Evolutionary conservation across 106 monocot species (phyloP).

Genomic region (Gastrodia elata): DNA sequence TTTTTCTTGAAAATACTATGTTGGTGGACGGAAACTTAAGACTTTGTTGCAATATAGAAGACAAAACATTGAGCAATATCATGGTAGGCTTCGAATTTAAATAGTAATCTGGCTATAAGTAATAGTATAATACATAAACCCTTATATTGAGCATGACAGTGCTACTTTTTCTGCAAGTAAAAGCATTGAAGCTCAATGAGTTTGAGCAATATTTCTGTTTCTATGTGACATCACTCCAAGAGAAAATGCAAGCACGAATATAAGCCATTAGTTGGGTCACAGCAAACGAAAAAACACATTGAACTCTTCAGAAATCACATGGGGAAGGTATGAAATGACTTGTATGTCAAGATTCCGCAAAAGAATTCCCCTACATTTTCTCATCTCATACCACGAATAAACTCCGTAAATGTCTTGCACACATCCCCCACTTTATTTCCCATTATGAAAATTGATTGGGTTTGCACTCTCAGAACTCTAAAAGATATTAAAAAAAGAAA

Average conservation of each 20-base stretch:
- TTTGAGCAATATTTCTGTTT: too few species aligned
- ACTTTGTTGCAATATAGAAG: too few species aligned
- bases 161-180: too few species aligned
- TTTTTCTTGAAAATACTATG: too few species aligned
- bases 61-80: too few species aligned
- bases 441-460: conserved; percentile 5
- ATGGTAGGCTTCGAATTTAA: too few species aligned
- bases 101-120: too few species aligned
- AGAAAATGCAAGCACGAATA: neutral
- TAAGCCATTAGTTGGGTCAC: neutral
- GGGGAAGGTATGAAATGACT: neutral
- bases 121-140: too few species aligned
- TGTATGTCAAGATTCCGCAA: conserved; percentile 1
- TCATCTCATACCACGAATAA: neutral
- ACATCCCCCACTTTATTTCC: neutral
- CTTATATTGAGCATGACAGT: too few species aligned
- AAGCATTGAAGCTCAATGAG: too few species aligned
- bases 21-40: too few species aligned
- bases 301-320: neutral
- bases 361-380: neutral
- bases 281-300: neutral
- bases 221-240: too few species aligned
- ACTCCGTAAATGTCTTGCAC: neutral
- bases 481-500: neutral
- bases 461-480: neutral